Evolutionary conservation across 2,329 filamentous ascomycete genomes (phyloP).

Genomic region (Madurella mycetomatis): DNA sequence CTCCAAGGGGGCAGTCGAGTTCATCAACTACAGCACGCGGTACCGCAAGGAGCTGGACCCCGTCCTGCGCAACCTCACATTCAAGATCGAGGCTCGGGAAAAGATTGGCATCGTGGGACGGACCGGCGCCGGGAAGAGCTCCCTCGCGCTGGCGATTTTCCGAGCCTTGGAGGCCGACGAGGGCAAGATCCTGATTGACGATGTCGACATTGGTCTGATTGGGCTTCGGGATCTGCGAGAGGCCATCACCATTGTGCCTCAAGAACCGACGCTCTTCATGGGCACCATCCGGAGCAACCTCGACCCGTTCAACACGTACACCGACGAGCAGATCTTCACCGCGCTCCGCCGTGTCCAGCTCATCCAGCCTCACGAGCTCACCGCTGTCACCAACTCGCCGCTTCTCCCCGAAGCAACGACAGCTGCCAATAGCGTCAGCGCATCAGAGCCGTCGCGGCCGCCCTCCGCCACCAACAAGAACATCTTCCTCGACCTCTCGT

Average conservation of each 20-base stretch:
- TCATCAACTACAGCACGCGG: constrained; percentile 81
- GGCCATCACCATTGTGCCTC: constrained; percentile 94
- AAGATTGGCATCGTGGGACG: constrained; percentile 96
- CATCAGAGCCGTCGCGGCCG: constrained; percentile 21
- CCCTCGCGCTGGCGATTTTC: constrained; percentile 87
- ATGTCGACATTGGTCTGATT: constrained; percentile 82
- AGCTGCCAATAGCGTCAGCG: constrained; percentile 12
- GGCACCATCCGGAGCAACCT: constrained; percentile 90
- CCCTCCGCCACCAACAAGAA: constrained; percentile 77
- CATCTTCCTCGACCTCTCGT: constrained; percentile 81
- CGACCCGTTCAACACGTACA: constrained; percentile 85
- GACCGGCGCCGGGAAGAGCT: constrained; percentile 95
- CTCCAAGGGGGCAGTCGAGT: constrained; percentile 77
- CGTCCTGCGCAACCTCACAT: constrained; percentile 76
- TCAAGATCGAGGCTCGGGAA: constrained; percentile 80
- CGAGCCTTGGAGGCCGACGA: constrained; percentile 85
- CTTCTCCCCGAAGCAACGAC: constrained; percentile 16
- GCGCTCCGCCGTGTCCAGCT: constrained; percentile 85
- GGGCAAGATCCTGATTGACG: constrained; percentile 86
- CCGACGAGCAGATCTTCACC: constrained; percentile 84
- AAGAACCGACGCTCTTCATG: constrained; percentile 91
- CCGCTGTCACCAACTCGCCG: constrained; percentile 29
- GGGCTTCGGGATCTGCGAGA: constrained; percentile 90
- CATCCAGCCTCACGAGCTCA: constrained; percentile 58
- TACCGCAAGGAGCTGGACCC: constrained; percentile 85